Conservation (phyloP, 768 basidiomycete genomes). For the Lentinula lateritia region DNA sequence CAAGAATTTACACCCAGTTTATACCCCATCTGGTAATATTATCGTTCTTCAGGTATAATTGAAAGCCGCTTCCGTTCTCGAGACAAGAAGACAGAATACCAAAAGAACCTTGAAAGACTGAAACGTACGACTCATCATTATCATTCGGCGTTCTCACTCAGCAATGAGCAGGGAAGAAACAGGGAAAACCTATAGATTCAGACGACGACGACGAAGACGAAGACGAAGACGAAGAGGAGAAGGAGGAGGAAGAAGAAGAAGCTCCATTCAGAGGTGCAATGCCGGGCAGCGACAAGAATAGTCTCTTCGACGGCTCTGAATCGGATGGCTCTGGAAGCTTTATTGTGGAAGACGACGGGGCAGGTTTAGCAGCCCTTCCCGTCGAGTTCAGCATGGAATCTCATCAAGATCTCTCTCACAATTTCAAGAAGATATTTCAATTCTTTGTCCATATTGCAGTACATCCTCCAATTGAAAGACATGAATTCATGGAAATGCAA, state of each 20-base stretch:
- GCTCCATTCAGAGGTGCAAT: slow-evolving; percentile 42
- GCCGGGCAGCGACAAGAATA: slow-evolving; percentile 30
- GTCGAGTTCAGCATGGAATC: slow-evolving; percentile 76
- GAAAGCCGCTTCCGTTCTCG: slow-evolving; percentile 58
- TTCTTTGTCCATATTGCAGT: slow-evolving; percentile 81
- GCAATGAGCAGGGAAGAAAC: slow-evolving; percentile 34
- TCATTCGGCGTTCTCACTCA: neutral
- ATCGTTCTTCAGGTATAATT: slow-evolving; percentile 45
- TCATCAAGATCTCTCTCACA: slow-evolving; percentile 68
- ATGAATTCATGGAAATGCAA: slow-evolving; percentile 46
- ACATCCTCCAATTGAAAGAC: slow-evolving; percentile 43
- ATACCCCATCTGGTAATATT: neutral
- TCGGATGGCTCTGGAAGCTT: slow-evolving; percentile 23
- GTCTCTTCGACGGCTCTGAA: slow-evolving; percentile 31
- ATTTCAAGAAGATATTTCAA: slow-evolving; percentile 87
- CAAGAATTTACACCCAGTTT: too few relatives aligned
- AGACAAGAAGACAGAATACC: slow-evolving; percentile 53
- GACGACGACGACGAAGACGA: slow-evolving; percentile 20
- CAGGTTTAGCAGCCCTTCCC: slow-evolving; percentile 46
- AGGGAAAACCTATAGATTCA: slow-evolving; percentile 26
- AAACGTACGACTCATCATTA: slow-evolving; percentile 38
- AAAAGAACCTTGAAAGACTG: slow-evolving; percentile 58
- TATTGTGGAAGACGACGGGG: slow-evolving; percentile 66
- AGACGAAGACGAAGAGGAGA: too few relatives aligned
- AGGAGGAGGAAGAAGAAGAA: slow-evolving; percentile 16